Evolutionary conservation across 202 grass and related monocot genomes (phyloP).

Genomic region (Eragrostis tef): DNA sequence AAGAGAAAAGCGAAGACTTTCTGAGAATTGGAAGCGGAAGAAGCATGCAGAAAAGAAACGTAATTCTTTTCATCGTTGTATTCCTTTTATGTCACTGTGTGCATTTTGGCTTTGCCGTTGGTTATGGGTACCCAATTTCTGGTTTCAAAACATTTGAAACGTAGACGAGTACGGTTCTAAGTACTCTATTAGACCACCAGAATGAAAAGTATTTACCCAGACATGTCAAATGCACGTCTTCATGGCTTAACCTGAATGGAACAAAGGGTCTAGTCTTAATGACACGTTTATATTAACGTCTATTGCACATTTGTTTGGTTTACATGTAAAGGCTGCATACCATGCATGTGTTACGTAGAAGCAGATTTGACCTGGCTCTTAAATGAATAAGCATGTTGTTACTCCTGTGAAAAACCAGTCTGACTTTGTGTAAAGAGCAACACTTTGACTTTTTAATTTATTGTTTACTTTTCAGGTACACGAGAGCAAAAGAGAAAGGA

Average conservation of each 20-base stretch:
- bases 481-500: constrained; percentile 78
- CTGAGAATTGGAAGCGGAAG: constrained; percentile 72
- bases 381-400: background rate
- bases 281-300: background rate
- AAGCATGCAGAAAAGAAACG: constrained; percentile 86
- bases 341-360: constrained; percentile 1
- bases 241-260: background rate
- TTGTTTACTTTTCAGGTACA: constrained; percentile 48
- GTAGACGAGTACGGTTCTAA: background rate
- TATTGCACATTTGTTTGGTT: background rate
- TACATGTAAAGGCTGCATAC: constrained; percentile 10
- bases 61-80: constrained; percentile 39
- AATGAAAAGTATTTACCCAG: background rate
- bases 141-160: background rate
- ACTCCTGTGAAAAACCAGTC: background rate
- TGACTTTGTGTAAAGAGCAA: background rate
- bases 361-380: background rate
- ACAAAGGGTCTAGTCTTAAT: background rate
- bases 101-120: constrained; percentile 20
- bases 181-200: background rate
- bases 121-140: background rate
- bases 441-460: background rate
- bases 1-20: constrained; percentile 61
- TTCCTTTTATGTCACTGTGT: constrained; percentile 21
- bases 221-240: background rate